These are phyloP conservation scores for Brassica balearica DNA, from an alignment of 441 rosid genomes.

Conservation along the genomic window DNA sequence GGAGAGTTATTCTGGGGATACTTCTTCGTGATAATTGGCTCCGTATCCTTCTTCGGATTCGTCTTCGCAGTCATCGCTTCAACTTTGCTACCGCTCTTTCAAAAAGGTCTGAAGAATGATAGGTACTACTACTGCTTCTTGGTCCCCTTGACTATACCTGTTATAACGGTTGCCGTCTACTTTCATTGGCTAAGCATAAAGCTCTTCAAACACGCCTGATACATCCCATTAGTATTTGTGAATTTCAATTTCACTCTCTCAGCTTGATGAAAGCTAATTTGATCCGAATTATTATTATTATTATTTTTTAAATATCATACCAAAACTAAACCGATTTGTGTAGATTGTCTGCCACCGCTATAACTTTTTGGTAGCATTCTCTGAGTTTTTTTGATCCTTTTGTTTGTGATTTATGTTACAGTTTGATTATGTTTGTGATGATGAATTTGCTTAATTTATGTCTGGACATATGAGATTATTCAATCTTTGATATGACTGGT, in stretches of 20 bases:
- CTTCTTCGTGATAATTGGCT: conserved; percentile 37
- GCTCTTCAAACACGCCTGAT: conserved; percentile 89
- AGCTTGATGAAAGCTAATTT: neutral
- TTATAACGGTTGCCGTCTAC: conserved; percentile 67
- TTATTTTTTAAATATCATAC: too few species aligned
- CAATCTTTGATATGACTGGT: too few species aligned
- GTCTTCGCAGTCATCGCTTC: conserved; percentile 1
- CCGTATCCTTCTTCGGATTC: conserved; percentile 28
- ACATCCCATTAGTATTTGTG: neutral
- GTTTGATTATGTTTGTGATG: too few species aligned
- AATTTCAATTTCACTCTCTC: neutral
- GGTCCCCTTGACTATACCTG: conserved; percentile 83
- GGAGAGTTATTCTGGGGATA: conserved; percentile 27
- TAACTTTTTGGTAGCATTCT: too few species aligned
- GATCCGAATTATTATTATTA: too few species aligned
- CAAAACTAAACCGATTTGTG: too few species aligned
- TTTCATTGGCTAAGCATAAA: conserved; percentile 97
- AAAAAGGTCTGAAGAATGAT: conserved; percentile 23
- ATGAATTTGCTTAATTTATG: too few species aligned
- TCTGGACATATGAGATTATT: too few species aligned
- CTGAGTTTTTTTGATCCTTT: too few species aligned
- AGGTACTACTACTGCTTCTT: conserved; percentile 70
- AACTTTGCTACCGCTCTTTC: conserved; percentile 8
- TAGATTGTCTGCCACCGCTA: too few species aligned
- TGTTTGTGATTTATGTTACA: too few species aligned